These are phyloP conservation scores for Monosporascus sp. DNA, from an alignment of 2,329 filamentous ascomycete species.

Conservation along the genomic window DNA sequence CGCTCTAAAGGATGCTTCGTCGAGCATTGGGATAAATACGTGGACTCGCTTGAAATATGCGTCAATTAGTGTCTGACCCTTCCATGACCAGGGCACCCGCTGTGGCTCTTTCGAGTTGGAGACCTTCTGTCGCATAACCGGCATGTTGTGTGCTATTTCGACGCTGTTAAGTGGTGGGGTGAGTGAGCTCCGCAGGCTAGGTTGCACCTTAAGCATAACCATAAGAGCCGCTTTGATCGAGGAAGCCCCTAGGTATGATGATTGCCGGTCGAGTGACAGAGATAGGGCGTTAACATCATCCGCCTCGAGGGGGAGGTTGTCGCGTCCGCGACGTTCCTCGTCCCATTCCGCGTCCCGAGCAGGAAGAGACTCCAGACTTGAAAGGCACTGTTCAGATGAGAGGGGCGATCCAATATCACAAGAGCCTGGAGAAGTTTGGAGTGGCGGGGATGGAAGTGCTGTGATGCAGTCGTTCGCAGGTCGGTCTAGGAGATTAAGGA, in stretches of 20 bases:
- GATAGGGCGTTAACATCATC: slow-evolving; percentile 69
- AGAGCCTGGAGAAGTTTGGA: slow-evolving; percentile 44
- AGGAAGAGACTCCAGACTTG: slow-evolving; percentile 63
- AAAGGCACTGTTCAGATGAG: slow-evolving; percentile 43
- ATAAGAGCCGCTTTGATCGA: slow-evolving; percentile 70
- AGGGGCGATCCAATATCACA: slow-evolving; percentile 45
- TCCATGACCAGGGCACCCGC: slow-evolving; percentile 53
- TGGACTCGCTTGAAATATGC: slow-evolving; percentile 73
- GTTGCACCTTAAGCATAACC: slow-evolving; percentile 59
- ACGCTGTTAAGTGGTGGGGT: slow-evolving; percentile 42
- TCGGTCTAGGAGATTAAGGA: slow-evolving; percentile 52
- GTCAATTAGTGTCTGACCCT: slow-evolving; percentile 64
- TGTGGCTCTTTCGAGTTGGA: slow-evolving; percentile 41
- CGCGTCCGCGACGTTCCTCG: slow-evolving; percentile 51
- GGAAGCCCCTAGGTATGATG: slow-evolving; percentile 66
- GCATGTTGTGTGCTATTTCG: slow-evolving; percentile 41
- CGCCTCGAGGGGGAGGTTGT: slow-evolving; percentile 56
- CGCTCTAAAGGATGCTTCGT: slow-evolving; percentile 64
- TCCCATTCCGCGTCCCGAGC: slow-evolving; percentile 61
- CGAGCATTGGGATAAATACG: slow-evolving; percentile 67
- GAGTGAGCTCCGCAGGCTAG: slow-evolving; percentile 39
- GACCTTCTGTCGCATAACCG: slow-evolving; percentile 37
- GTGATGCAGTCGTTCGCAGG: slow-evolving; percentile 34
- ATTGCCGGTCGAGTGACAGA: slow-evolving; percentile 51
- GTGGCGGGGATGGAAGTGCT: slow-evolving; percentile 48